Percentiles rank a stretch among this genome's conserved stretches.
Evolutionary conservation across 345 rosid species (phyloP).

Genomic region (Acer saccharum): DNA sequence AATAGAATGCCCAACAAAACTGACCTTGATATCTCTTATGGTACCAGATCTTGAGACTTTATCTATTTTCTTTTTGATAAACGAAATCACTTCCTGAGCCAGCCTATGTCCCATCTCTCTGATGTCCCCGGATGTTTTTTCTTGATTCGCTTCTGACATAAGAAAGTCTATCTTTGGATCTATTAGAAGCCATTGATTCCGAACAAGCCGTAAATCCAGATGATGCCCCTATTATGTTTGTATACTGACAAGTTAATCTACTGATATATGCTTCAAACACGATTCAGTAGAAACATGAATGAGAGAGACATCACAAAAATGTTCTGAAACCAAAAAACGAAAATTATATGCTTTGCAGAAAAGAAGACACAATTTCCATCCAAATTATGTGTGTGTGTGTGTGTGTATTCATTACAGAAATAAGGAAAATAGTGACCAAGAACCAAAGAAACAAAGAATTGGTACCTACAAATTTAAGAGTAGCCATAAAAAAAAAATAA

Average conservation of each 20-base stretch:
- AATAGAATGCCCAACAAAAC: conserved; percentile 96
- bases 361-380: not conserved
- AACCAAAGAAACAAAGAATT: not conserved
- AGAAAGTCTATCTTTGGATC: conserved; percentile 89
- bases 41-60: conserved; percentile 62
- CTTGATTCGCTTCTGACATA: conserved; percentile 93
- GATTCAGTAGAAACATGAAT: not conserved
- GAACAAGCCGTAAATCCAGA: conserved; percentile 87
- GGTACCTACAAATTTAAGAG: not conserved
- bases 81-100: conserved; percentile 83
- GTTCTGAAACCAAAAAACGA: not conserved
- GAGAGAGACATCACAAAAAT: conserved; percentile 1
- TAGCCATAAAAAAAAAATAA: not conserved
- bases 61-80: conserved; percentile 74
- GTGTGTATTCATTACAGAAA: not conserved
- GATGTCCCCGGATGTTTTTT: conserved; percentile 89
- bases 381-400: not conserved
- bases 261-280: conserved; percentile 5
- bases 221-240: conserved; percentile 76
- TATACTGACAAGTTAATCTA: conserved; percentile 8
- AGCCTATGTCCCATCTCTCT: conserved; percentile 93
- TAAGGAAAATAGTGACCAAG: not conserved
- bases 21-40: conserved; percentile 70
- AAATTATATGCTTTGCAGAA: not conserved
- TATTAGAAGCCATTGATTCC: conserved; percentile 96